Percentiles rank a stretch among this genome's conserved stretches.
Conservation (phyloP, 768 basidiomycete species). For the Paxillus ammoniavirescens region DNA sequence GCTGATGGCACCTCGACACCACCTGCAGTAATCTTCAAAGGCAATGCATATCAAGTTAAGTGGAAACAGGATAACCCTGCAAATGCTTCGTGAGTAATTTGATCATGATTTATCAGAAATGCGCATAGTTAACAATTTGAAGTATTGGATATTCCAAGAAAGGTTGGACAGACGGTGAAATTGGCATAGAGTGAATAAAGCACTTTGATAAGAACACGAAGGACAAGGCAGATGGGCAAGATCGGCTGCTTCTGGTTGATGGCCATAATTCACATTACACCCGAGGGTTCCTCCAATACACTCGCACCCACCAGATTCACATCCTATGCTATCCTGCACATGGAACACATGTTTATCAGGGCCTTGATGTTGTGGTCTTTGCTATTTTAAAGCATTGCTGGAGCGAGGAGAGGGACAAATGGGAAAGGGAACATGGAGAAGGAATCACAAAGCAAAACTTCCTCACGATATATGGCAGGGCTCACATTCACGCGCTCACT, state of each 20-base stretch:
- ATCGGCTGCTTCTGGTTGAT: constrained; percentile 14
- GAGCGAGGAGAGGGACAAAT: constrained; percentile 31
- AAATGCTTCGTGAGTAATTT: constrained; percentile 21
- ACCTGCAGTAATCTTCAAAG: constrained; percentile 35
- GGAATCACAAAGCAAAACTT: constrained; percentile 35
- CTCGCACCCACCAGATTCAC: constrained; percentile 24
- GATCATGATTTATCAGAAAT: too few species aligned
- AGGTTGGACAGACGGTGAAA: constrained; percentile 28
- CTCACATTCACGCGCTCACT: constrained; percentile 33
- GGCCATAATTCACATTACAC: constrained; percentile 29
- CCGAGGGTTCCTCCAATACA: constrained; percentile 25
- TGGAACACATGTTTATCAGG: constrained; percentile 42
- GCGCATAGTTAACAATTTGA: constrained; percentile 5
- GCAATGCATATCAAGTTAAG: constrained; percentile 18
- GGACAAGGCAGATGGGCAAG: constrained; percentile 27
- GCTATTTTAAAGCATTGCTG: constrained; percentile 29
- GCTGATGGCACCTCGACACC: constrained; percentile 36
- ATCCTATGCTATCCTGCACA: constrained; percentile 43
- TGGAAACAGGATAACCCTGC: constrained; percentile 18
- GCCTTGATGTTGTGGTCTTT: constrained; percentile 40
- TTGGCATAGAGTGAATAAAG: constrained; percentile 25
- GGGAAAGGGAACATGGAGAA: constrained; percentile 21
- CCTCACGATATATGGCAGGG: constrained; percentile 32
- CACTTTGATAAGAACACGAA: constrained; percentile 31
- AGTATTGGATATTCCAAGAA: constrained; percentile 12